These are phyloP conservation scores for Myxozyma neglecta DNA, from an alignment of 805 yeast genomes.

Conservation along the genomic window DNA sequence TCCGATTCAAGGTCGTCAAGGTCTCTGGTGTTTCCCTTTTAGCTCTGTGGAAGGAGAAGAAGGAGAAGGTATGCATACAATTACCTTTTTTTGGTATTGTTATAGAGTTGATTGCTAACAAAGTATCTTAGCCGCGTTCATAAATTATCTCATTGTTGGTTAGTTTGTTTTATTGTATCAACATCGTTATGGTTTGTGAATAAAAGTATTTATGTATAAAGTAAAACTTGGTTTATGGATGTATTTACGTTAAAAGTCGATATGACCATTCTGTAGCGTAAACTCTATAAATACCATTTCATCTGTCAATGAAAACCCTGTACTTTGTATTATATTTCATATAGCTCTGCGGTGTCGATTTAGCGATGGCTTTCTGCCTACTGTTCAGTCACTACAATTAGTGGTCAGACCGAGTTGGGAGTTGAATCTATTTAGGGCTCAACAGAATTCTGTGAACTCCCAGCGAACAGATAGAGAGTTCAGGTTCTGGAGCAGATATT, in stretches of 20 bases:
- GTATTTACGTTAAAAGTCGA: not conserved
- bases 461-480: too few species aligned
- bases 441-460: too few species aligned
- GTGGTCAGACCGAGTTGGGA: too few species aligned
- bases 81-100: not conserved
- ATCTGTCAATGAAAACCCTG: too few species aligned
- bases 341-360: too few species aligned
- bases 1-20: constrained; percentile 99
- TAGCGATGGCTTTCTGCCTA: too few species aligned
- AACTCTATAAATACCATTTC: too few species aligned
- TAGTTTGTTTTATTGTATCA: constrained; percentile 11
- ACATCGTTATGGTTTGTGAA: constrained; percentile 18
- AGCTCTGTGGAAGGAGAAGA: constrained; percentile 99
- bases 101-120: not conserved
- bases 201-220: constrained; percentile 12
- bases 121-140: constrained; percentile 13
- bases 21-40: constrained; percentile 99
- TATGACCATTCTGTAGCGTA: too few species aligned
- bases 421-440: too few species aligned
- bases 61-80: constrained; percentile 98
- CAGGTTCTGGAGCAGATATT: too few species aligned
- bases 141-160: constrained; percentile 13
- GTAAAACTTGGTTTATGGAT: constrained; percentile 6
- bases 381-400: too few species aligned
- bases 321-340: too few species aligned